Base-by-base conservation (phyloP, 192 early-diverging fungal genomes). In the Spizellomyces sp. region DNA sequence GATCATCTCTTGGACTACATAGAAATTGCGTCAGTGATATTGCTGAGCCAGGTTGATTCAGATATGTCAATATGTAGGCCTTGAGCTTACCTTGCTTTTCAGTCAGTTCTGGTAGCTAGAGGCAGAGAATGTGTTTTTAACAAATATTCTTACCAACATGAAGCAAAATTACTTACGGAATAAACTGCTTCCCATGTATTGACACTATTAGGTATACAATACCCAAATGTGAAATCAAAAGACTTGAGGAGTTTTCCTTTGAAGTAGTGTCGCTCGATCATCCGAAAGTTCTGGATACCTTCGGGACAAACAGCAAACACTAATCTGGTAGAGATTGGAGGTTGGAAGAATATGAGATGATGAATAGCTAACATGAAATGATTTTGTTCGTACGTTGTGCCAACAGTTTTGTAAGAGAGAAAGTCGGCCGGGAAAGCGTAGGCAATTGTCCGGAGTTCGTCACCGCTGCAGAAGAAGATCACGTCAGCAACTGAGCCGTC, bases 221-320 rank as follows among this genome's bases (percentile, higher is more conserved):
- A 87, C 48, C 86, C 86, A 78, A 87, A 87, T 10, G 45, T 56
- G 60, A 87, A 87, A 48, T 87, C 86, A 72, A 84, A 87, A 5
- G 75, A 77, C 55, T 85, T 81, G 48, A 87, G 54, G 19, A 87
- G 70, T 52, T 71, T 75, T 62, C 79, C 75, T 56, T 75, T 77
- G 54, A 83, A 87, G 68, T 87, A 87, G 43, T 86, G 83, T 19
- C 79, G 63, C 65, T 86, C 83, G 50, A 87, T 80, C 86, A 87
- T 87, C 42, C 86, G 70, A 27, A 87, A 83, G n/a, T 62, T 79
- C 41, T 66, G 55, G 27, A 87, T 69, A 45, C 71, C 75, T 50
- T 62, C 52, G 6, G 81, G 78, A 9, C 83, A 79, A 41, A 84
- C 81, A 0, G 84, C 82, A 72, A 87, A 87, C 6, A 81, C 76